Base-by-base conservation (phyloP, 257 asterid species). In the Striga asiatica region DNA sequence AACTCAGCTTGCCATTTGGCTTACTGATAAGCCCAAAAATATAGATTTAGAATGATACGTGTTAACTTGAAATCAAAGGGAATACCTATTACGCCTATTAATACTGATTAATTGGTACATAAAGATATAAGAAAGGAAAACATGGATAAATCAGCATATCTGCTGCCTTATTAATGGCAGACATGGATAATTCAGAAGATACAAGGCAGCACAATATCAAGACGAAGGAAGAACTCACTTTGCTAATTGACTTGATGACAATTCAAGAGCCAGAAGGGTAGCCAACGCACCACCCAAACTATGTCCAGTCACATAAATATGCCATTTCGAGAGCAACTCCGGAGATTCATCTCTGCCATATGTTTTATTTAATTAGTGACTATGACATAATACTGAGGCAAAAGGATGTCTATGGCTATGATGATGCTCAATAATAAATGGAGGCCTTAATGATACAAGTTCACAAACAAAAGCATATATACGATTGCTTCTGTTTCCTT, bases 261-360 rank as follows among this genome's bases (percentile, higher is more conserved):
- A 67, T 53, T 92, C 95, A 19, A 92, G 88, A 64, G 98, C 94
- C 64, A 87, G 75, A 62, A 92, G 94, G 43, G 98, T 92, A 68
- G 97, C 93, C 58, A 92, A 69, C n/a, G 98, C 98, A 60, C 98
- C 98, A 5, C 98, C 97, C 60, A 92, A 76, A 73, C 98, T 92
- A 71, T 92, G 98, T 46, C 97, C 98, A 13, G 98, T 88, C 67
- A 92, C 93, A 51, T 75, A 92, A 49, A 92, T 80, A 69, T 84
- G 93, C 98, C 98, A 92, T 62, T 73, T 73, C 38, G 72, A 62
- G 19, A 56, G 79, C 7, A 59, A 71, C 32, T 78, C 83, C 29
- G 50, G 47, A 25, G 70, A 78, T 57, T 80, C 88, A 41, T 16
- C 48, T 29, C 95, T 86, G 79, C 16, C 63, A 72, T 34, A 50